phyloP scores from a whole-genome alignment of 2,329 filamentous ascomycete species.

The Pseudocercospora fuligena region DNA sequence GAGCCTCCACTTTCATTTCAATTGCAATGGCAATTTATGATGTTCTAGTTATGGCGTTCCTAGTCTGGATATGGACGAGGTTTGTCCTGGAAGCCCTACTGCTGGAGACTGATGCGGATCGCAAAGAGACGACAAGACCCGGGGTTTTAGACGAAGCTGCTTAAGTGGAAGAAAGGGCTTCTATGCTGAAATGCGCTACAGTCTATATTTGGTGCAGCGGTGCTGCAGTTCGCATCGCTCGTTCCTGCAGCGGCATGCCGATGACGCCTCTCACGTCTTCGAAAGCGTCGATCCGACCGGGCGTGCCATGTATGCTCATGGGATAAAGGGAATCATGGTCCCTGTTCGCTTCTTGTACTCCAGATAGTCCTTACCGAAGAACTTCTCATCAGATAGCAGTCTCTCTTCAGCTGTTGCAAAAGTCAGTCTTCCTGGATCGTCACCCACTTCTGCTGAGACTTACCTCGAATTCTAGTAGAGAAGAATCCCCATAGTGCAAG shows the following conservation, averaged over 20 bases:
- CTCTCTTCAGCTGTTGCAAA: conserved; percentile 1
- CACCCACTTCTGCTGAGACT: conserved; percentile 14
- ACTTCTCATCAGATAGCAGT: conserved; percentile 72
- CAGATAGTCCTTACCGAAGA: conserved; percentile 82
- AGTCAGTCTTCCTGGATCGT: background rate
- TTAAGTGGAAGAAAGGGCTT: no score
- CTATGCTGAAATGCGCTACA: background rate
- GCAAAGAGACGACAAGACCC: no score
- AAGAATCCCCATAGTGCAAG: conserved; percentile 88
- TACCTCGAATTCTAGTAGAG: conserved; percentile 67
- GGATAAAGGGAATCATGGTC: conserved; percentile 81
- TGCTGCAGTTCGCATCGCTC: background rate
- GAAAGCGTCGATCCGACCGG: background rate
- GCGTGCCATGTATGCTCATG: conserved; percentile 1
- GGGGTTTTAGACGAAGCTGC: no score
- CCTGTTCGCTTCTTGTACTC: conserved; percentile 72
- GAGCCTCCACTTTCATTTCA: no score
- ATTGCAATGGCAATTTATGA: no score
- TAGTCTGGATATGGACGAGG: no score
- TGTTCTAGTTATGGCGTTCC: no score
- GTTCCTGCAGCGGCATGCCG: background rate
- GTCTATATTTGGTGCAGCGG: background rate
- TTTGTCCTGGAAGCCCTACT: no score
- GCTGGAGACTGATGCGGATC: no score
- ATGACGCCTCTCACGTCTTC: background rate